A percentile compares a stretch with the other conserved stretches of the same genome.
phyloP scores from a whole-genome alignment of 1,284 basidiomycete species.

The Moesziomyces parantarcticus region DNA sequence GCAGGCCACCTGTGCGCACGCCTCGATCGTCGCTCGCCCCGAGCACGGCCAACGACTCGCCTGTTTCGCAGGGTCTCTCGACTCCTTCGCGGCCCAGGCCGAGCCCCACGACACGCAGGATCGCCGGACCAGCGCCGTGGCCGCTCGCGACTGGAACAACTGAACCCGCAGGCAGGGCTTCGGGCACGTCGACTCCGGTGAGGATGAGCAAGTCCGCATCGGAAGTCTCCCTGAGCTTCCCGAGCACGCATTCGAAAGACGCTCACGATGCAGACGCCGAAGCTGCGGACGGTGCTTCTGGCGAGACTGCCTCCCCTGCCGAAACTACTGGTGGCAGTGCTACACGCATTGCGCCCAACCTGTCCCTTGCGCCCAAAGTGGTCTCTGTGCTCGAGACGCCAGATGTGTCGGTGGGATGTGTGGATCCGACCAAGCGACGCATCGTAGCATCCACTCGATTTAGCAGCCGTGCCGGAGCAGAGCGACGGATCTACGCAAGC shows the following conservation, averaged over 20 bases:
- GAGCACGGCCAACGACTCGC: slow-evolving; percentile 10
- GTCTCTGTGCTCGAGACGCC: slow-evolving; percentile 52
- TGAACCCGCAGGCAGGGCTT: slow-evolving; percentile 1
- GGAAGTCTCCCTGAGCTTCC: slow-evolving; percentile 30
- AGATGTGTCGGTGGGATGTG: slow-evolving; percentile 56
- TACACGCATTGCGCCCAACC: slow-evolving; percentile 55
- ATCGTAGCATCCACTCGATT: slow-evolving; percentile 87
- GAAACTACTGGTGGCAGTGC: not conserved
- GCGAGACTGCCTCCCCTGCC: not conserved
- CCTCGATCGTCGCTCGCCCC: slow-evolving; percentile 24
- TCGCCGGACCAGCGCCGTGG: slow-evolving; percentile 38
- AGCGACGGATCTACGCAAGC: slow-evolving; percentile 70
- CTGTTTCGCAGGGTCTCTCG: slow-evolving; percentile 7
- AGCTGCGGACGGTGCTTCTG: slow-evolving; percentile 3
- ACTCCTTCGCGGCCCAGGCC: slow-evolving; percentile 41
- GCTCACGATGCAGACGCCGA: slow-evolving; percentile 5
- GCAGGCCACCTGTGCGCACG: slow-evolving; percentile 15
- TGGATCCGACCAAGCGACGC: slow-evolving; percentile 71
- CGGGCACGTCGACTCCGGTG: slow-evolving; percentile 14
- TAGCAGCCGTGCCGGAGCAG: slow-evolving; percentile 80
- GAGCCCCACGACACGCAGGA: slow-evolving; percentile 12
- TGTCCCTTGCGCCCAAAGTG: slow-evolving; percentile 48
- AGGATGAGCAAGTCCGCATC: slow-evolving; percentile 21
- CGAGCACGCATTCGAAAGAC: slow-evolving; percentile 18
- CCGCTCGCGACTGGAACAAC: slow-evolving; percentile 19